phyloP scores from a whole-genome alignment of 2,329 filamentous ascomycete species.

The Beauveria sp. region DNA sequence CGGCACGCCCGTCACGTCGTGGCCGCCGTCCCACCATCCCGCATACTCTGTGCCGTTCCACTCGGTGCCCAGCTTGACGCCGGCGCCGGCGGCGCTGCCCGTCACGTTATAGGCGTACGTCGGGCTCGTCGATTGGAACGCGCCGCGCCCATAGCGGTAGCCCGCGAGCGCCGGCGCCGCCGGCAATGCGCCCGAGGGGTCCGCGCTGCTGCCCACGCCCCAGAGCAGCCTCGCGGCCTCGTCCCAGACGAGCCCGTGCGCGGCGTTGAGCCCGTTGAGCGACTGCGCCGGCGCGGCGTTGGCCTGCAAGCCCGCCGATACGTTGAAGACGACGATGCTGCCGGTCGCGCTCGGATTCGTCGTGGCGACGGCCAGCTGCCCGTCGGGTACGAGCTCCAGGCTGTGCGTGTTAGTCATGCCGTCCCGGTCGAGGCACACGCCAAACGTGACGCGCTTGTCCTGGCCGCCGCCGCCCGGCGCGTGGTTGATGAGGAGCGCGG shows the following conservation, averaged over 20 bases:
- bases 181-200: neutral
- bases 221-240: neutral
- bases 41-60: neutral
- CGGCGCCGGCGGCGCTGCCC: neutral
- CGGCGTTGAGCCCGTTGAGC: neutral
- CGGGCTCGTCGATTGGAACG: neutral
- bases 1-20: slow-evolving; percentile 5
- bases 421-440: neutral
- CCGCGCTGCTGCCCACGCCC: neutral
- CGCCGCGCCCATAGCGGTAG: neutral
- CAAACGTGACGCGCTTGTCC: slow-evolving; percentile 3
- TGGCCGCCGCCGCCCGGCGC: neutral
- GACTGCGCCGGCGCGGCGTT: neutral
- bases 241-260: slow-evolving; percentile 8
- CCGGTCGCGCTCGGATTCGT: neutral
- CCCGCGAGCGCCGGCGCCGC: neutral
- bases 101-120: slow-evolving; percentile 1
- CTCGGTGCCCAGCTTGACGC: neutral
- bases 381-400: slow-evolving; percentile 8
- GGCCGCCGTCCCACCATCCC: slow-evolving; percentile 6
- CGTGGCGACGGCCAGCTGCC: neutral
- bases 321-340: neutral
- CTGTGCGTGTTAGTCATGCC: slow-evolving; percentile 5
- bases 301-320: neutral
- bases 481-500: slow-evolving; percentile 1